These are phyloP conservation scores for Scleroderma citrinum DNA, from an alignment of 768 basidiomycete genomes.

Conservation along the genomic window DNA sequence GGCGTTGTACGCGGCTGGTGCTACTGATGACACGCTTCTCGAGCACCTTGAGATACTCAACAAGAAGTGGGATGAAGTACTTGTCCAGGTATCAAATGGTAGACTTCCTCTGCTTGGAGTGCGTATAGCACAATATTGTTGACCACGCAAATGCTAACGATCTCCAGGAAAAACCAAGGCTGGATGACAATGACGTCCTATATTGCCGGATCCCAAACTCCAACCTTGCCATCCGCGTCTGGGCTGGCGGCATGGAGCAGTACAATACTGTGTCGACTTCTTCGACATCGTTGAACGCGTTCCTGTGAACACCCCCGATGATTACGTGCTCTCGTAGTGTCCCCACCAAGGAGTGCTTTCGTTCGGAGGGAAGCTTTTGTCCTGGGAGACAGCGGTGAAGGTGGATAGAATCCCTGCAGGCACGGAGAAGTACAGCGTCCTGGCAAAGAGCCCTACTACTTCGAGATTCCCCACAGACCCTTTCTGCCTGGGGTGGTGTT, in stretches of 20 bases:
- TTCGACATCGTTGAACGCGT: neutral
- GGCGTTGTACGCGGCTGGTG: neutral
- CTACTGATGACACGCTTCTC: neutral
- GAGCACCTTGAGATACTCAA: neutral
- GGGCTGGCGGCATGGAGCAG: constrained; percentile 1
- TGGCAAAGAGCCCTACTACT: neutral
- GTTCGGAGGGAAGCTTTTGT: neutral
- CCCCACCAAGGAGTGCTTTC: neutral
- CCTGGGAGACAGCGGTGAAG: neutral
- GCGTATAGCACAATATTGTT: neutral
- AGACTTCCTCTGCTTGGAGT: neutral
- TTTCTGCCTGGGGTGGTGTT: neutral
- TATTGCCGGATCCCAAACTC: constrained; percentile 2
- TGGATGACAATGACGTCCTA: neutral
- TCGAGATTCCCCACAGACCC: neutral
- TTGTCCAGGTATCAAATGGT: neutral
- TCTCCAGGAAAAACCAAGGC: neutral
- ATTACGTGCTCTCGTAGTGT: neutral
- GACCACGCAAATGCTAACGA: neutral
- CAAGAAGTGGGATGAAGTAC: neutral
- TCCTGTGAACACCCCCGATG: neutral
- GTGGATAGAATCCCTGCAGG: neutral
- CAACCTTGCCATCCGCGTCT: neutral
- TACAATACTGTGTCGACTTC: constrained; percentile 1
- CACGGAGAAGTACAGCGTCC: neutral